Evolutionary conservation across 2,329 filamentous ascomycete species (phyloP).

Genomic region (Colletotrichum chrysophilum): DNA sequence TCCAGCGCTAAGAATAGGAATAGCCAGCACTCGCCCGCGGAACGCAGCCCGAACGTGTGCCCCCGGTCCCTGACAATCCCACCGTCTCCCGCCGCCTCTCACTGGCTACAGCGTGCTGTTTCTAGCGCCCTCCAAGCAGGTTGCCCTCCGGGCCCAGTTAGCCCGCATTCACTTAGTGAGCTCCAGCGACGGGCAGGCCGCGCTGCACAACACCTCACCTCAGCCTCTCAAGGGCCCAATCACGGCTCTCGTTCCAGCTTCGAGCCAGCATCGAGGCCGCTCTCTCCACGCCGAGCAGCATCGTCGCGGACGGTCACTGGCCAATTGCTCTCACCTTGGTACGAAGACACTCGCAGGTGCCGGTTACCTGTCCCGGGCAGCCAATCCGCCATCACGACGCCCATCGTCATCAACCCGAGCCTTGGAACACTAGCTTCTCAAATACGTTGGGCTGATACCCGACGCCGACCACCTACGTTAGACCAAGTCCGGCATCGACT

Average conservation of each 20-base stretch:
- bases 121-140: slow-evolving; percentile 15
- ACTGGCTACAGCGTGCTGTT: slow-evolving; percentile 6
- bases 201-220: slow-evolving; percentile 20
- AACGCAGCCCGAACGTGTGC: slow-evolving; percentile 11
- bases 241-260: background rate
- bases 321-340: background rate
- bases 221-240: slow-evolving; percentile 7
- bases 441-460: background rate
- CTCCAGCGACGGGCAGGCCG: slow-evolving; percentile 16
- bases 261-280: background rate
- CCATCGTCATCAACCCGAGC: background rate
- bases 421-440: background rate
- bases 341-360: background rate
- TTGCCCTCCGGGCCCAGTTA: background rate
- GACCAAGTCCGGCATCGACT: background rate
- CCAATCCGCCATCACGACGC: slow-evolving; percentile 5
- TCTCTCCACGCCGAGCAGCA: background rate
- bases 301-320: background rate
- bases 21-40: background rate
- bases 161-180: background rate
- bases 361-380: slow-evolving; percentile 6
- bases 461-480: background rate
- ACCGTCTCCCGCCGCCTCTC: background rate
- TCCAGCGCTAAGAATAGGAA: slow-evolving; percentile 32
- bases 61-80: slow-evolving; percentile 3